Base-by-base conservation (phyloP, 108 stramenopile species). In the Nitzschia sp. region DNA sequence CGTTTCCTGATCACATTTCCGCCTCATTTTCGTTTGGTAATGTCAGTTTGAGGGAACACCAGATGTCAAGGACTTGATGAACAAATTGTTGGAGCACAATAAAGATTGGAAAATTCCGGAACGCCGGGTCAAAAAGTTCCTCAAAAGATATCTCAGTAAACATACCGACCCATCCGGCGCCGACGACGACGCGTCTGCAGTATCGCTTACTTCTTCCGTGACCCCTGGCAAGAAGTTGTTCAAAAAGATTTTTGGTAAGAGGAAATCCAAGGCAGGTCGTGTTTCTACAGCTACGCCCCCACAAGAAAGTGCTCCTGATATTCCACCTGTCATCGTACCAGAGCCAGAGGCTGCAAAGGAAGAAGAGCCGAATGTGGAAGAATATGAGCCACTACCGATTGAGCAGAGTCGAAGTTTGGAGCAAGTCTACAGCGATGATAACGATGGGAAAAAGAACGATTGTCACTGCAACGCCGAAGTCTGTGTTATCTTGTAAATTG, bases 81-180 rank as follows among this genome's bases (percentile, higher is more conserved):
- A 34, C 11, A 27, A 67, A 38, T 11, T 78, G 29, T 23, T 47
- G 19, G 21, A 55, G 0, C 63, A 71, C 2, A 70, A 78, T 58
- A 70, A 70, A 26, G 45, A 58, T 66, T 79, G 78, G 78, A 79
- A 68, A 51, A 31, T 79, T 28, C 61, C 78, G 0, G 78, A 79
- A 56, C 66, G 78, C 33, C 66, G 78, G n/a, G 71, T 79, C 11
- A 66, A 71, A 26, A 79, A 73, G 34, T 72, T 69, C 58, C 38
- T 79, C 15, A 79, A 79, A 36, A 59, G 71, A 29, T 54, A 73
- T 13, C 21, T 26, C 64, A 46, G 19, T 11, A 31, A 55, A 21
- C 28, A 57, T 0, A 25, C 26, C 29, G 64, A 60, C 1, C 58
- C 36, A 15, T 54, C 56, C 9, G 70, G 15, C 21, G 65, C n/a